Conservation (phyloP, 352 stramenopile genomes). For the Phytopythium aichiense region DNA sequence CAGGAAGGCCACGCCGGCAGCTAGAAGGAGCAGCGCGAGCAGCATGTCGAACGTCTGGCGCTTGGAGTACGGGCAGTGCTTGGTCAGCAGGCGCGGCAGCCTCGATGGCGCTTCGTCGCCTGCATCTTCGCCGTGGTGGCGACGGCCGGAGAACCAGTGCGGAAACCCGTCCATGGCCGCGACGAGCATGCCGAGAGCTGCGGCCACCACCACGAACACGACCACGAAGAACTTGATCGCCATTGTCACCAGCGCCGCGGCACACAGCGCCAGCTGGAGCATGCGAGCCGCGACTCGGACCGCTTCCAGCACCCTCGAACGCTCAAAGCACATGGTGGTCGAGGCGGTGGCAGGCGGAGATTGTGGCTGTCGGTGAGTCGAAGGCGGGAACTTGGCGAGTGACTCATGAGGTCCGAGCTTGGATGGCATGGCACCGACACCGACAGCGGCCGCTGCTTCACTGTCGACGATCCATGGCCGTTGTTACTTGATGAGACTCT, state of each 20-base stretch:
- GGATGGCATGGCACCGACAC: background rate
- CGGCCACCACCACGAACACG: slow-evolving; percentile 1
- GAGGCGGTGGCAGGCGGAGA: background rate
- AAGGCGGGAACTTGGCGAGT: background rate
- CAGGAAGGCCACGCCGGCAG: slow-evolving; percentile 2
- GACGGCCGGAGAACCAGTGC: background rate
- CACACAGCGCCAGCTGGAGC: slow-evolving; percentile 4
- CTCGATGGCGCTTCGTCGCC: background rate
- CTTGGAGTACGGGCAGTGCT: slow-evolving; percentile 6
- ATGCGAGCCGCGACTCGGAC: background rate
- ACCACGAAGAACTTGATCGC: slow-evolving; percentile 6
- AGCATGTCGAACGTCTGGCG: slow-evolving; percentile 3
- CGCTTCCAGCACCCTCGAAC: background rate
- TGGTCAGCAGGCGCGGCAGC: background rate
- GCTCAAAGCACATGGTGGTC: background rate
- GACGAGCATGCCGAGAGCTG: slow-evolving; percentile 1
- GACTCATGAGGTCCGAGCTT: background rate
- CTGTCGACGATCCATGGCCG: background rate
- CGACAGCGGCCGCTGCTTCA: background rate
- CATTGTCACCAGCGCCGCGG: slow-evolving; percentile 3
- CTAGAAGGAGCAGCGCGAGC: slow-evolving; percentile 2
- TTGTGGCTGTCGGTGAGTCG: background rate
- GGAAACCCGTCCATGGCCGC: background rate
- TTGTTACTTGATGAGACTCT: background rate
- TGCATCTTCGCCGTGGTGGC: background rate